Base-by-base conservation (phyloP, 2,329 filamentous ascomycete genomes). In the Pseudofabraea citricarpa region DNA sequence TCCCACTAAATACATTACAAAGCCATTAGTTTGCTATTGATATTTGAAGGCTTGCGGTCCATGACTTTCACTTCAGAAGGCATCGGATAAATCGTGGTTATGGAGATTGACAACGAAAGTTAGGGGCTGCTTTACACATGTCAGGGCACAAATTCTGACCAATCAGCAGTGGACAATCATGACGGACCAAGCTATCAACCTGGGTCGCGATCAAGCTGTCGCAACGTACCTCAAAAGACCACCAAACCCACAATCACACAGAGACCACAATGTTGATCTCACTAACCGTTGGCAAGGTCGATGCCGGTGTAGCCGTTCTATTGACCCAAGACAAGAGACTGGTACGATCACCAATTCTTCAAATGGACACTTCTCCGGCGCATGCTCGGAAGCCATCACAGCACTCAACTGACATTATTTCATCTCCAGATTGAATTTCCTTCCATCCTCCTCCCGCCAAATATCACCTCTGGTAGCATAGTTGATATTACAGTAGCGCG, bases 271-370 rank as follows among this genome's bases (percentile, higher is more conserved):
- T 98, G 93, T 78, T 97, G 62, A 88, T 98, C 69, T 97, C 93
- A 55, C 78, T 98, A 64, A 97, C 91, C 40, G 93, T 98, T 68
- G 93, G 93, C 74, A 98, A 98, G 74, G 93, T 98, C 69, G 93
- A 98, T 69, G 93, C 93, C 60, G 93, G 93, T 69, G 91, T 98
- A 63, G 95, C 93, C 39, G 93, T 98, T 50, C 83, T 98, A 43
- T 73, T 98, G 61, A 98, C 93, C 37, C 87, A 95, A 63, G 93
- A 98, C 68, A 97, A 97, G 70, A 85, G 93, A 63, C 77, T 98
- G 59, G 91, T 96, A 80, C 61, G 83, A 40, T 44, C 40, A 32
- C 15, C 39, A 32, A 26, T 35, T 26, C n/a, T 36, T 16, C 15
- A 9, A 26, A 26, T 36, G 10, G 38, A n/a, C 35, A 16, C 15